Evolutionary conservation across 441 rosid species (phyloP).

Genomic region (Mallotus japonicus): DNA sequence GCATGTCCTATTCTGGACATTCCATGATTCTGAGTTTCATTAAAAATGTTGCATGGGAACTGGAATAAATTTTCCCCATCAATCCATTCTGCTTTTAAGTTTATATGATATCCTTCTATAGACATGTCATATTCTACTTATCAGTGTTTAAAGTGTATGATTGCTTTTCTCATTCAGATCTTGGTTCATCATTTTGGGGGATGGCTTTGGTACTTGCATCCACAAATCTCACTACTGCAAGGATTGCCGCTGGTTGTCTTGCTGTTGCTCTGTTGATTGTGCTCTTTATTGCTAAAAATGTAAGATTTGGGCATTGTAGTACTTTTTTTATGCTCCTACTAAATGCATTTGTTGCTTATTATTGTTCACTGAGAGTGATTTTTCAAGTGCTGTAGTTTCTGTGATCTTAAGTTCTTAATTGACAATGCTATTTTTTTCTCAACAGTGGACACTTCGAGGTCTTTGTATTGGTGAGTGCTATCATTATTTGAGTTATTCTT

Average conservation of each 20-base stretch:
- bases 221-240: conserved; percentile 71
- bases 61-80: neutral
- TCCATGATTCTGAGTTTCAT: neutral
- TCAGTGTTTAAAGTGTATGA: neutral
- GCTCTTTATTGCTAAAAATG: conserved; percentile 81
- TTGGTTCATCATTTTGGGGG: conserved; percentile 97
- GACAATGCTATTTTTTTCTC: conserved; percentile 19
- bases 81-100: neutral
- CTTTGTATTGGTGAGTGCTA: conserved; percentile 72
- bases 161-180: conserved; percentile 49
- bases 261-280: conserved; percentile 68
- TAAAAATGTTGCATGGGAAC: neutral
- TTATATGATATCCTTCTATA: conserved; percentile 5
- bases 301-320: conserved; percentile 33
- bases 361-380: neutral
- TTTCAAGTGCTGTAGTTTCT: conserved; percentile 8
- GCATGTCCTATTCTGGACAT: neutral
- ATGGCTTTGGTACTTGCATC: conserved; percentile 91
- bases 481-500: conserved; percentile 2
- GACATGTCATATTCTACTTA: neutral
- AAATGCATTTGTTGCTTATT: neutral
- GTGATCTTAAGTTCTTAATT: conserved; percentile 11
- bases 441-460: conserved; percentile 92
- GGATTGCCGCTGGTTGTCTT: conserved; percentile 86
- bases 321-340: neutral